A percentile compares a stretch with the other conserved stretches of the same genome.
Evolutionary conservation across 2,329 filamentous ascomycete genomes (phyloP).

Genomic region (Moelleriella libera): DNA sequence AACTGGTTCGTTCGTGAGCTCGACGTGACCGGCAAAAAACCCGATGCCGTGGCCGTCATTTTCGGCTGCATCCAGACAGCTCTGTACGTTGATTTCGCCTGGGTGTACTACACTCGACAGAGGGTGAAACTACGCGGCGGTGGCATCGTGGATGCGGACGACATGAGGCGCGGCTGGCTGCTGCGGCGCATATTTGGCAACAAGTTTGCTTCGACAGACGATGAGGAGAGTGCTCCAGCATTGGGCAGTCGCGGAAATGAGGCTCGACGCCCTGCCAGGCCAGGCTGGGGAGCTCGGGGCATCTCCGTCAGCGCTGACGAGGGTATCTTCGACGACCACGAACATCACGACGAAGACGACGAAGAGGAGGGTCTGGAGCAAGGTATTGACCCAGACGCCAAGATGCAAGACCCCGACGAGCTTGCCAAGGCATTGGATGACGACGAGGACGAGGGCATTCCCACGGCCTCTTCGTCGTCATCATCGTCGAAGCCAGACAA

Average conservation of each 20-base stretch:
- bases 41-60: slow-evolving; percentile 62
- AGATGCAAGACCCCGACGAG: slow-evolving; percentile 54
- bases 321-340: slow-evolving; percentile 36
- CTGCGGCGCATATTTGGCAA: slow-evolving; percentile 64
- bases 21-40: slow-evolving; percentile 41
- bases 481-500: slow-evolving; percentile 12
- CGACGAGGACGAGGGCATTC: slow-evolving; percentile 33
- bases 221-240: slow-evolving; percentile 44
- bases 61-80: slow-evolving; percentile 84
- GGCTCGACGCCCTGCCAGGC: slow-evolving; percentile 19
- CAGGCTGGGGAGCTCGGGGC: slow-evolving; percentile 49
- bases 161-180: slow-evolving; percentile 74
- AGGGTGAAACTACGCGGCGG: slow-evolving; percentile 82
- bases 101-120: slow-evolving; percentile 91
- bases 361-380: slow-evolving; percentile 29
- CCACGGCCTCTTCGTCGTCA: slow-evolving; percentile 6
- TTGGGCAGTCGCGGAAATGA: slow-evolving; percentile 22
- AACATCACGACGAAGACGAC: slow-evolving; percentile 30
- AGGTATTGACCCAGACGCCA: slow-evolving; percentile 44
- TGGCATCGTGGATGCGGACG: slow-evolving; percentile 79
- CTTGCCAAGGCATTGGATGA: slow-evolving; percentile 44
- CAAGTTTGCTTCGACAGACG: slow-evolving; percentile 35
- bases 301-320: slow-evolving; percentile 56
- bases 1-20: slow-evolving; percentile 72
- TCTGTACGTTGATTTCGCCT: slow-evolving; percentile 86